A percentile compares a stretch with the other conserved stretches of the same genome.
These are phyloP conservation scores for Claviceps monticola DNA, from an alignment of 2,329 filamentous ascomycete genomes.

Conservation along the genomic window DNA sequence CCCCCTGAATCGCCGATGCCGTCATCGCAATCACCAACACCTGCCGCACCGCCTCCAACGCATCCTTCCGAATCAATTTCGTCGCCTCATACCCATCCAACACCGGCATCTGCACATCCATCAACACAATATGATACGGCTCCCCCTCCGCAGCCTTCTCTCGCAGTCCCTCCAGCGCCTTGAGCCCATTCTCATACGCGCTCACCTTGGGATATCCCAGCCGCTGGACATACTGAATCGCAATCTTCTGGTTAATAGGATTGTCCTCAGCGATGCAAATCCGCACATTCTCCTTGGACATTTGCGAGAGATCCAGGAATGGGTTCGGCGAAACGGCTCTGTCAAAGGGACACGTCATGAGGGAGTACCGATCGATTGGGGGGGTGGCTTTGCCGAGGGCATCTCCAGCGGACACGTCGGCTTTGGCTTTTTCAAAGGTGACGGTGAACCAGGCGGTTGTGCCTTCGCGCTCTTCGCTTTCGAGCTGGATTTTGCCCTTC, in stretches of 20 bases:
- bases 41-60: conserved; percentile 61
- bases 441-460: conserved; percentile 69
- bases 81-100: conserved; percentile 89
- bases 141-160: conserved; percentile 53
- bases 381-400: conserved; percentile 25
- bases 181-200: conserved; percentile 79
- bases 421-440: conserved; percentile 68
- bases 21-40: conserved; percentile 97
- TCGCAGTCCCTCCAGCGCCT: conserved; percentile 76
- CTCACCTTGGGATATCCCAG: conserved; percentile 71
- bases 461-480: conserved; percentile 58
- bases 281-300: conserved; percentile 65
- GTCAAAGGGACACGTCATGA: conserved; percentile 20
- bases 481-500: conserved; percentile 70
- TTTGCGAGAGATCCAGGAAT: conserved; percentile 52
- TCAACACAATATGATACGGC: conserved; percentile 82
- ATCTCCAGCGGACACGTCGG: conserved; percentile 44
- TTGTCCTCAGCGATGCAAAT: conserved; percentile 95
- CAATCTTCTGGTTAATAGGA: conserved; percentile 85
- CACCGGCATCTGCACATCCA: conserved; percentile 95
- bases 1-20: conserved; percentile 83
- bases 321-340: conserved; percentile 27
- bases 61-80: conserved; percentile 63
- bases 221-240: conserved; percentile 76
- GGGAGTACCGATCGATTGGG: conserved; percentile 21